Percentiles rank a stretch among this genome's conserved stretches.
Conservation (phyloP, 306 rosid species). For the Dryas octopetala region DNA sequence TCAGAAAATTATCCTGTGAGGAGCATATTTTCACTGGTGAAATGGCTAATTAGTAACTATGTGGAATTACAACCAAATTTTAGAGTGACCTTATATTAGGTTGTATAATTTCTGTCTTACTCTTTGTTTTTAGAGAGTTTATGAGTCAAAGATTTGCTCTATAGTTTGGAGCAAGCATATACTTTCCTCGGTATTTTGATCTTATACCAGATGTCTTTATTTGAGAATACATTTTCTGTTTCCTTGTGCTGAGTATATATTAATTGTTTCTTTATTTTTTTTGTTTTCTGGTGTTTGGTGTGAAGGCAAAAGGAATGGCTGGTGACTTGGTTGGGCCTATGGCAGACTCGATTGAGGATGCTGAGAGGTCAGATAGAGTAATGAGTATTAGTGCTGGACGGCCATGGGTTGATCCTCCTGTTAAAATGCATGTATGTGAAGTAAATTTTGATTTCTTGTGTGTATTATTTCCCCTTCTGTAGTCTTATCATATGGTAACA, state of each 20-base stretch:
- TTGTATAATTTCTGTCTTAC: not conserved
- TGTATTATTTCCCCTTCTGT: slow-evolving; percentile 7
- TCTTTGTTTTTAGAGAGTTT: not conserved
- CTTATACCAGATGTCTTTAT: not conserved
- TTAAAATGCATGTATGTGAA: slow-evolving; percentile 52
- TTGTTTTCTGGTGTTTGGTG: slow-evolving; percentile 11
- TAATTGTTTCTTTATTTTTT: not conserved
- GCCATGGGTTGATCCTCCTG: slow-evolving; percentile 66
- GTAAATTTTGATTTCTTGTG: slow-evolving; percentile 15
- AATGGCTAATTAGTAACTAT: too few relatives aligned
- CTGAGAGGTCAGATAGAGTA: slow-evolving; percentile 49
- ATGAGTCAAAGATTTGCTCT: not conserved
- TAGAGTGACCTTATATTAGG: not conserved
- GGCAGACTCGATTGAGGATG: slow-evolving; percentile 47
- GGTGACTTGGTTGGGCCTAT: slow-evolving; percentile 47
- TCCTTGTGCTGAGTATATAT: not conserved
- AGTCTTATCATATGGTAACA: slow-evolving; percentile 28
- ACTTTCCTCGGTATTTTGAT: not conserved
- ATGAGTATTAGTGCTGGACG: slow-evolving; percentile 49
- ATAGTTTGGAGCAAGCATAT: not conserved
- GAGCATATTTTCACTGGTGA: not conserved
- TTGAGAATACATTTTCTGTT: slow-evolving; percentile 5
- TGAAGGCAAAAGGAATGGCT: slow-evolving; percentile 61
- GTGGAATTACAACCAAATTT: too few relatives aligned
- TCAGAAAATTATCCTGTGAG: not conserved